Evolutionary conservation across 768 basidiomycete species (phyloP).

Genomic region (Albatrellus ellisii): DNA sequence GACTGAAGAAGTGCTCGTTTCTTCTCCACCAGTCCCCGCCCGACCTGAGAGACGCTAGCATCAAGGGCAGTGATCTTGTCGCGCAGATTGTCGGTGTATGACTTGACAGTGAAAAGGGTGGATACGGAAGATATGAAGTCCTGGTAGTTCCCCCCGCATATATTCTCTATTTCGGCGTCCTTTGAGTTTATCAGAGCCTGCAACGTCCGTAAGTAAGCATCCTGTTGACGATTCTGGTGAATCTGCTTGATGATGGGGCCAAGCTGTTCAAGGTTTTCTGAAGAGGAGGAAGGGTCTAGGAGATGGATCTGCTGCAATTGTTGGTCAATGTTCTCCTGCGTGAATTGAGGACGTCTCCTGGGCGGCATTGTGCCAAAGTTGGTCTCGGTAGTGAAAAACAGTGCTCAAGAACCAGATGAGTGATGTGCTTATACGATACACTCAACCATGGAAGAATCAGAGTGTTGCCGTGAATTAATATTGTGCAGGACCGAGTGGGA

Average conservation of each 20-base stretch:
- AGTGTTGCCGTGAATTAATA: too few relatives aligned
- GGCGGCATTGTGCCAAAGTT: constrained; percentile 45
- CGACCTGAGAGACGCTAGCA: constrained; percentile 77
- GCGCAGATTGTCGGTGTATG: constrained; percentile 89
- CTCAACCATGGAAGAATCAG: too few relatives aligned
- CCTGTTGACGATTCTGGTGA: constrained; percentile 77
- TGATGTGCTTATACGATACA: too few relatives aligned
- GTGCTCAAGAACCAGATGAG: too few relatives aligned
- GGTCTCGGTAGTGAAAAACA: too few relatives aligned
- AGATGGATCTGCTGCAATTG: constrained; percentile 88
- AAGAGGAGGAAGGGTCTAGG: constrained; percentile 74
- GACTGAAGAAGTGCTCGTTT: constrained; percentile 82
- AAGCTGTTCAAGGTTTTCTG: constrained; percentile 91
- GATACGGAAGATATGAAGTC: constrained; percentile 96
- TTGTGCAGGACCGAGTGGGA: too few relatives aligned
- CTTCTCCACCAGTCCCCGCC: constrained; percentile 82
- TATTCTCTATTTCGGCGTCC: constrained; percentile 91
- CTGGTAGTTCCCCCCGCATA: constrained; percentile 94
- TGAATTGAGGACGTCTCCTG: constrained; percentile 56
- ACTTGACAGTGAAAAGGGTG: constrained; percentile 91
- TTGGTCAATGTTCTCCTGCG: constrained; percentile 76
- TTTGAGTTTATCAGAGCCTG: constrained; percentile 87
- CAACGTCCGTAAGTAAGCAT: constrained; percentile 75
- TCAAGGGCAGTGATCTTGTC: constrained; percentile 87
- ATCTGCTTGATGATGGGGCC: constrained; percentile 93